Base-by-base conservation (phyloP, 2,329 filamentous ascomycete species). In the Fusarium sp. region DNA sequence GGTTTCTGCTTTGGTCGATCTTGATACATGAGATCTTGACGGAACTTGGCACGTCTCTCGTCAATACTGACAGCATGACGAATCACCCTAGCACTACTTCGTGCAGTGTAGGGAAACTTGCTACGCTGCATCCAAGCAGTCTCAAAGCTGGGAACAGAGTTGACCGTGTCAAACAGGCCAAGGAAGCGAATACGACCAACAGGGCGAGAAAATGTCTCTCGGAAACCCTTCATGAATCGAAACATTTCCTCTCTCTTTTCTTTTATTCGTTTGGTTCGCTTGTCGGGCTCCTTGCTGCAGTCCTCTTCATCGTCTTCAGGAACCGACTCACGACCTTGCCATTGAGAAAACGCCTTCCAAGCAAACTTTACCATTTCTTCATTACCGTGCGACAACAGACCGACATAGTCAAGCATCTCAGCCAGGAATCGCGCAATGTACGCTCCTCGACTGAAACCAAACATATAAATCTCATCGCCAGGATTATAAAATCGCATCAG, bases 341-440 rank as follows among this genome's bases (percentile, higher is more conserved):
- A 94, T 76, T 90, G 88, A 10, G 90, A 87, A 74, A 94, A 94
- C 0, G 91, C 90, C 77, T 92, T 94, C 92, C 93, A 96, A 1
- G 92, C 93, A 77, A 97, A 97, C 6, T 87, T 85, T 54, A 93
- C 89, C 89, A 96, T 91, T 72, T 96, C 93, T 75, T 97, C 92
- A 73, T 97, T 97, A 13, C 93, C 93, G 54, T 92, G 90, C 15
- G 90, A 91, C 16, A 97, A 84, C 0, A 97, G 84, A 2, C 94
- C 93, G 58, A 96, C 90, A 71, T 92, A 90, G 74, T 96, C 92
- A 9, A 96, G 85, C 93, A 95, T 95, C 76, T 96, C 92, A 1
- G 93, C 92, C 1, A 94, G 81, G 74, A 93, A 93, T 5, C 91
- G 87, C 1, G 91, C 91, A 45, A 92, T 91, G 74, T 93, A 93